Evolutionary conservation across 2,329 filamentous ascomycete genomes (phyloP).

Genomic region (Orbilia ellipsospora): DNA sequence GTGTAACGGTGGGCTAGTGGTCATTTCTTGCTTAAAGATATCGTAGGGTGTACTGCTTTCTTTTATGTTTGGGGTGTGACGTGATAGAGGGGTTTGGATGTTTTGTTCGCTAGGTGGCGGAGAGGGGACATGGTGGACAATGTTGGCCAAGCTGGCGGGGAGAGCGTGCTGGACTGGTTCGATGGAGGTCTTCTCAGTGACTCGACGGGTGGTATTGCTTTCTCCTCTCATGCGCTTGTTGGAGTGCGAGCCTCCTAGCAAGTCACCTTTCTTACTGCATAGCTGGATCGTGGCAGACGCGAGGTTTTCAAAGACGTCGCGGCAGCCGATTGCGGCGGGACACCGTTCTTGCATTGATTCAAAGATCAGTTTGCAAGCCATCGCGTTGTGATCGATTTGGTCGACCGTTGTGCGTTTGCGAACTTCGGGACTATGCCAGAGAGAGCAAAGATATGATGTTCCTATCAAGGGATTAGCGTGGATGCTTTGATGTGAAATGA

Average conservation of each 20-base stretch:
- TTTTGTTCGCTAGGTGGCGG: slow-evolving; percentile 50
- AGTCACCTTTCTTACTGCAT: slow-evolving; percentile 54
- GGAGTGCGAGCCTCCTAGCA: slow-evolving; percentile 45
- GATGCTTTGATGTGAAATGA: not conserved
- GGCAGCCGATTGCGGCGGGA: slow-evolving; percentile 57
- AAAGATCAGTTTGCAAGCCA: slow-evolving; percentile 57
- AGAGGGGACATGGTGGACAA: slow-evolving; percentile 53
- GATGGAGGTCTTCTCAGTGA: slow-evolving; percentile 41
- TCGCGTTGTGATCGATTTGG: slow-evolving; percentile 57
- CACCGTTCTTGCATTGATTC: slow-evolving; percentile 58
- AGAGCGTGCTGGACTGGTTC: slow-evolving; percentile 55
- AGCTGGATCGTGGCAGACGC: slow-evolving; percentile 57
- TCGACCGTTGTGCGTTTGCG: slow-evolving; percentile 57
- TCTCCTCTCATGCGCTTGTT: slow-evolving; percentile 56
- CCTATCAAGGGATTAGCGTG: slow-evolving; percentile 18
- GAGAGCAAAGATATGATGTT: slow-evolving; percentile 58
- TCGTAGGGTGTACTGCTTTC: slow-evolving; percentile 40
- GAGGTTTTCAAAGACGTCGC: slow-evolving; percentile 58
- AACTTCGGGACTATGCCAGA: slow-evolving; percentile 59
- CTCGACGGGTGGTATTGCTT: slow-evolving; percentile 34
- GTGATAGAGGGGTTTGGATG: slow-evolving; percentile 34
- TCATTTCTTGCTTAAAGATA: slow-evolving; percentile 40
- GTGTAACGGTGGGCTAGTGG: slow-evolving; percentile 32
- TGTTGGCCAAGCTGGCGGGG: slow-evolving; percentile 57
- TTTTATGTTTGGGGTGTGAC: slow-evolving; percentile 35